Base-by-base conservation (phyloP, 1,139 yeast species). In the Eremothecium coryli region DNA sequence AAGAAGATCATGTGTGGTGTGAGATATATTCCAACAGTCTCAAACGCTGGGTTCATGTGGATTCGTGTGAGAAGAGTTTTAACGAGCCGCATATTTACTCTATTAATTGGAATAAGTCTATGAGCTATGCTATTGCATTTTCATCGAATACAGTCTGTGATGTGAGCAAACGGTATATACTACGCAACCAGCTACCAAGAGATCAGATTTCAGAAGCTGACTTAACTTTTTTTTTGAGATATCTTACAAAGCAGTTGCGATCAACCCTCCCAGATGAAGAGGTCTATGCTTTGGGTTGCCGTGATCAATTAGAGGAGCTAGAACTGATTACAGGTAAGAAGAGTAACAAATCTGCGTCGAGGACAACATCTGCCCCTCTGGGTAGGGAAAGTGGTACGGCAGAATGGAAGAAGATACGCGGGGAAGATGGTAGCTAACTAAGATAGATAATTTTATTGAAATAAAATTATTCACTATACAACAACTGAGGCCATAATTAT, bases 1-100 rank as follows among this genome's bases (percentile, higher is more conserved):
- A 71, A 4, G 98, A 88, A 53, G 97, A 88, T 52, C 98, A 88
- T 54, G 96, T 84, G 0, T 88, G 97, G 98, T 80, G 93, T 49
- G 98, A 88, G 53, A 79, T 81, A 46, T 88, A 74, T 54, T 82
- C 94, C 2, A 58, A 52, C 1, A 52, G 61, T 14, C 65, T 72
- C 43, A 56, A 66, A 32, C 61, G 86, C 38, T 88, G 97, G 97
- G 68, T 86, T 18, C 97, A 88, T 56, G 64, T 82, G 18, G 98
- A 88, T 49, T 74, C 88, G 4, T 88, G 97, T 54, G 98, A 88
- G 49, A 80, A 76, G 26, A 77, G 85, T 0, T 84, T 68, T 58
- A 95, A 88, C 54, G 75, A 82, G 43, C 96, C 97, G 0, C 56
- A 64, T 23, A 61, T 86, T 18, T 88, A 88, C 50, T 71, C 78